Evolutionary conservation across 106 monocot genomes (phyloP).

Genomic region (Dendrobium huoshanense): DNA sequence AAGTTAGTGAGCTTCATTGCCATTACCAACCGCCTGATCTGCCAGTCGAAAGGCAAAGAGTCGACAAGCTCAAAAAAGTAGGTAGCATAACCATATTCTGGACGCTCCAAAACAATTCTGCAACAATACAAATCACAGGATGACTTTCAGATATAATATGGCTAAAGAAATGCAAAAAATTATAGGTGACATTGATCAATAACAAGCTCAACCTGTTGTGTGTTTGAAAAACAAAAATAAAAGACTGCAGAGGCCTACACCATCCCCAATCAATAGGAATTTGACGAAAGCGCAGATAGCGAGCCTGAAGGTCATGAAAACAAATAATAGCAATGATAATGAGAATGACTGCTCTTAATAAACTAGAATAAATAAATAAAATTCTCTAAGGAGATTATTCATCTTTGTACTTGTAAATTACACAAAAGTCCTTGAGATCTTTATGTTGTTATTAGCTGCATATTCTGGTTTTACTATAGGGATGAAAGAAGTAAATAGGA

Average conservation of each 20-base stretch:
- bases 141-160: background rate
- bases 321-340: background rate
- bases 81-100: slow-evolving; percentile 98
- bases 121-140: slow-evolving; percentile 1
- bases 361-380: no score
- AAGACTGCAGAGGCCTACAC: slow-evolving; percentile 96
- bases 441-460: no score
- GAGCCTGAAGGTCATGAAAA: slow-evolving; percentile 32
- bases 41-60: slow-evolving; percentile 75
- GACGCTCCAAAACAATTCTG: slow-evolving; percentile 96
- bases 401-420: no score
- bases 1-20: slow-evolving; percentile 78
- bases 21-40: slow-evolving; percentile 65
- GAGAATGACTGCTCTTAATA: background rate
- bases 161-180: background rate
- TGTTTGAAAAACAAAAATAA: slow-evolving; percentile 83
- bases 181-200: background rate
- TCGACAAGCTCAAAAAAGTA: slow-evolving; percentile 94
- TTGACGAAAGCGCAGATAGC: slow-evolving; percentile 59
- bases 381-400: no score
- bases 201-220: slow-evolving; percentile 68
- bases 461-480: no score
- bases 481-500: no score
- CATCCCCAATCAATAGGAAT: slow-evolving; percentile 93
- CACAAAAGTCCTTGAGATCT: no score